Percentiles rank a stretch among this genome's conserved stretches.
These are phyloP conservation scores for Septoria petroselini DNA, from an alignment of 2,329 filamentous ascomycete species.

Conservation along the genomic window DNA sequence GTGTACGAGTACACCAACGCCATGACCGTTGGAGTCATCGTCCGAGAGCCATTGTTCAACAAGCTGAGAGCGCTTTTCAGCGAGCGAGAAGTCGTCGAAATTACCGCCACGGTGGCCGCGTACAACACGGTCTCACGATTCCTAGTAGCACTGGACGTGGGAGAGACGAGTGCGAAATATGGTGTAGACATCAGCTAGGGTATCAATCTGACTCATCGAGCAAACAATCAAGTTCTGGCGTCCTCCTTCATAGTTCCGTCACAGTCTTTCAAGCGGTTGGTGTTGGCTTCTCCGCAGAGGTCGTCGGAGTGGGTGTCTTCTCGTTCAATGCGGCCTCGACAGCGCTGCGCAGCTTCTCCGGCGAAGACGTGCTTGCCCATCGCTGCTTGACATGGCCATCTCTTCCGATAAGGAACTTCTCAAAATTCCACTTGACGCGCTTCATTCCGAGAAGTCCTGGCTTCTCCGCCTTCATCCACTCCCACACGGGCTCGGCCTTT, in stretches of 20 bases:
- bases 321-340: constrained; percentile 33
- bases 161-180: constrained; percentile 41
- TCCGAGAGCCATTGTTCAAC: constrained; percentile 66
- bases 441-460: constrained; percentile 84
- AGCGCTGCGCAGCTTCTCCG: constrained; percentile 70
- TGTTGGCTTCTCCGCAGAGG: constrained; percentile 19
- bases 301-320: constrained; percentile 8
- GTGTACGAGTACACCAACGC: constrained; percentile 74
- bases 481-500: constrained; percentile 71
- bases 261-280: constrained; percentile 10
- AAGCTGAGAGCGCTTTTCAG: constrained; percentile 59
- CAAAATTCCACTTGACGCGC: constrained; percentile 98
- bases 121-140: constrained; percentile 87
- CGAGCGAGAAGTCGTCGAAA: constrained; percentile 74
- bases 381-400: constrained; percentile 82
- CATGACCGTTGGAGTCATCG: constrained; percentile 73
- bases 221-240: neutral
- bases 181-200: constrained; percentile 31
- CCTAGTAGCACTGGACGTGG: constrained; percentile 68
- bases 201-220: constrained; percentile 1
- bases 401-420: constrained; percentile 88
- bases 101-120: constrained; percentile 72
- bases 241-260: neutral
- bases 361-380: constrained; percentile 87
- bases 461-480: constrained; percentile 69